phyloP scores from a whole-genome alignment of 345 rosid genomes.

The Hibiscus tridactylites region DNA sequence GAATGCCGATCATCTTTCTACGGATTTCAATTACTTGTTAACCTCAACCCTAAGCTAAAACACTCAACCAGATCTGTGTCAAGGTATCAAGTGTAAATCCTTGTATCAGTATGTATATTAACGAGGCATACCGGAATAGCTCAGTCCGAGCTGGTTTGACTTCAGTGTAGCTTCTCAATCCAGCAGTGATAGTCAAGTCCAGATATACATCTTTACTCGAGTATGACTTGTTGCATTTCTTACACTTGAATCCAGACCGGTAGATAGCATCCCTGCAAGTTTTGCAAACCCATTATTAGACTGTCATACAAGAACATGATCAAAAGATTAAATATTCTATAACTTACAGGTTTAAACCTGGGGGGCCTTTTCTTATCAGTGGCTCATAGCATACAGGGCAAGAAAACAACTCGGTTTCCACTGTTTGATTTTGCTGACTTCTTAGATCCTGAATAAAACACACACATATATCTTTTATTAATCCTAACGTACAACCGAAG shows the following conservation, averaged over 20 bases:
- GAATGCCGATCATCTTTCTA: neutral
- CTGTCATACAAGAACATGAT: neutral
- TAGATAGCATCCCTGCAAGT: slow-evolving; percentile 68
- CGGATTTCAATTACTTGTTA: neutral
- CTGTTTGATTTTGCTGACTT: slow-evolving; percentile 22
- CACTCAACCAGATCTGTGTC: neutral
- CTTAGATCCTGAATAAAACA: slow-evolving; percentile 29
- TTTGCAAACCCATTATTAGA: neutral
- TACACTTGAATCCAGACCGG: slow-evolving; percentile 86
- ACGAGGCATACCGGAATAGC: slow-evolving; percentile 55
- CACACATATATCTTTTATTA: neutral
- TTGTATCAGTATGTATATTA: neutral
- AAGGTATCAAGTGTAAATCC: neutral
- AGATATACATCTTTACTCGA: slow-evolving; percentile 76
- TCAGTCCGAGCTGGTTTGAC: slow-evolving; percentile 64
- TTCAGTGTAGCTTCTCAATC: slow-evolving; percentile 56
- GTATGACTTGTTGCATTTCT: slow-evolving; percentile 64
- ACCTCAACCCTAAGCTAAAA: neutral
- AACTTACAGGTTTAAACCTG: slow-evolving; percentile 85
- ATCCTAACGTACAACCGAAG: neutral
- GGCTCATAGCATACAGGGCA: slow-evolving; percentile 89
- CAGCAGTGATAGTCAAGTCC: slow-evolving; percentile 76
- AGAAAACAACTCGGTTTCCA: slow-evolving; percentile 53
- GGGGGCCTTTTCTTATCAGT: slow-evolving; percentile 76
- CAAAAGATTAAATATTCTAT: too few relatives aligned